phyloP scores from a whole-genome alignment of 441 rosid species.

The Pelargonium australe region DNA sequence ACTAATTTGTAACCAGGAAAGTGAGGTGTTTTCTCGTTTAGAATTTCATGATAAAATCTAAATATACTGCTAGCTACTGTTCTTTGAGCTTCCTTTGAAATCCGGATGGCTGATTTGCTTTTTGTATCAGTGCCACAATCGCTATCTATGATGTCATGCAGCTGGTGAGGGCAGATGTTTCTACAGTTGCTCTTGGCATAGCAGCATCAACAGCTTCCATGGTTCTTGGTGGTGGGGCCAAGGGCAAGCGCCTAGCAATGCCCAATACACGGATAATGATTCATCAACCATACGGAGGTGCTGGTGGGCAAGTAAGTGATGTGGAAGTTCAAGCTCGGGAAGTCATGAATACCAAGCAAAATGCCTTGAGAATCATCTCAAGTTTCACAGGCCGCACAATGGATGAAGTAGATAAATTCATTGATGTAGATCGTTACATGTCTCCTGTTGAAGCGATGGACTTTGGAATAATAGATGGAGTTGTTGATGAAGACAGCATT shows the following conservation, averaged over 20 bases:
- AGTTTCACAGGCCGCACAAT: slow-evolving; percentile 57
- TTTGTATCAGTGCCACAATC: slow-evolving; percentile 68
- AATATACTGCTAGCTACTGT: not conserved
- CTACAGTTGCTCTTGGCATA: slow-evolving; percentile 77
- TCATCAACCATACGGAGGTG: slow-evolving; percentile 89
- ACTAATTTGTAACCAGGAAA: not conserved
- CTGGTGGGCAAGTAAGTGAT: slow-evolving; percentile 72
- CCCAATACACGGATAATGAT: slow-evolving; percentile 92
- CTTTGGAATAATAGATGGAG: slow-evolving; percentile 89
- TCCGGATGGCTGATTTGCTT: slow-evolving; percentile 17
- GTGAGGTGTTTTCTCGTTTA: not conserved
- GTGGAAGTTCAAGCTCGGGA: slow-evolving; percentile 84
- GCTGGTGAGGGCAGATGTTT: slow-evolving; percentile 88
- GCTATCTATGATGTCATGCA: slow-evolving; percentile 86
- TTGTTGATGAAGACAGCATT: slow-evolving; percentile 75
- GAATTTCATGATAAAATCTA: not conserved
- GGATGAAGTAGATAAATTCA: slow-evolving; percentile 69
- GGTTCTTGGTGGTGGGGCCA: slow-evolving; percentile 83
- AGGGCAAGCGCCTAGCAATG: slow-evolving; percentile 93
- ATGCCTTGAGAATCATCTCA: slow-evolving; percentile 54
- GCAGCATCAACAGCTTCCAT: slow-evolving; percentile 88
- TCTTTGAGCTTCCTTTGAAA: not conserved
- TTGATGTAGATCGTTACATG: slow-evolving; percentile 79
- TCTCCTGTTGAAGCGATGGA: slow-evolving; percentile 90
- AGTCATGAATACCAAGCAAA: slow-evolving; percentile 75